Evolutionary conservation across 352 stramenopile genomes (phyloP), one percentile per base, ranked within the genome.

Genomic region (Peronosclerospora sorghi): DNA sequence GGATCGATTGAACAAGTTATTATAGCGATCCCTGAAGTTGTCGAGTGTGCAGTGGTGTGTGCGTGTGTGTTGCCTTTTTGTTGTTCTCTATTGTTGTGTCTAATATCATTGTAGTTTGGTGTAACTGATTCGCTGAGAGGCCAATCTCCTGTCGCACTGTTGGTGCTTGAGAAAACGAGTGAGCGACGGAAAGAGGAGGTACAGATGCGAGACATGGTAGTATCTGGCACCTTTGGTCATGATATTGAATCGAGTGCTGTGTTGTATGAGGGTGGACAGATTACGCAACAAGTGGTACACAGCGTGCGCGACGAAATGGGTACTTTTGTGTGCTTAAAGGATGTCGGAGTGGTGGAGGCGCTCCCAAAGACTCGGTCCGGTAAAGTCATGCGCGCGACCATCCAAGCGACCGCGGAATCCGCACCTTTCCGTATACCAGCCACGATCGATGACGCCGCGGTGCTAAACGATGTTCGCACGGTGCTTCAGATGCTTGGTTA

Each of bases 1-100:
- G 86, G 83, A 30, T 76, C 68, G 8, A 91, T 96, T 30, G 87
- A 96, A 68, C 82, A 95, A 56, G 74, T 88, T 12, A 66, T 96
- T 18, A 69, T 89, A 45, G 54, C 70, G 37, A 83, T 94, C 35
- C 63, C 68, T 5, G 73, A 88, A 48, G 68, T 96, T 14, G 79
- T 86, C 7, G 87, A 96, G 50, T 91, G 73, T 45, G 85, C 84
- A 5, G 84, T 96, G 41, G 71, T 78, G 64, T 26, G 63, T 57
- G 1, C 10, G 0, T 29, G 35, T 26, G 14, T n/a, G 2, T 40
- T 39, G 30, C 45, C 15, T 27, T 44, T 39, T 45, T 19, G 37
- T 34, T 12, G 14, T 50, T 14, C 21, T 56, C 26, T 30, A n/a
- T n/a, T n/a, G n/a, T n/a, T n/a, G n/a, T n/a, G n/a, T n/a, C n/a